Evolutionary conservation across 2,329 filamentous ascomycete genomes (phyloP).

Genomic region (Chrysosporium queenslandicum): DNA sequence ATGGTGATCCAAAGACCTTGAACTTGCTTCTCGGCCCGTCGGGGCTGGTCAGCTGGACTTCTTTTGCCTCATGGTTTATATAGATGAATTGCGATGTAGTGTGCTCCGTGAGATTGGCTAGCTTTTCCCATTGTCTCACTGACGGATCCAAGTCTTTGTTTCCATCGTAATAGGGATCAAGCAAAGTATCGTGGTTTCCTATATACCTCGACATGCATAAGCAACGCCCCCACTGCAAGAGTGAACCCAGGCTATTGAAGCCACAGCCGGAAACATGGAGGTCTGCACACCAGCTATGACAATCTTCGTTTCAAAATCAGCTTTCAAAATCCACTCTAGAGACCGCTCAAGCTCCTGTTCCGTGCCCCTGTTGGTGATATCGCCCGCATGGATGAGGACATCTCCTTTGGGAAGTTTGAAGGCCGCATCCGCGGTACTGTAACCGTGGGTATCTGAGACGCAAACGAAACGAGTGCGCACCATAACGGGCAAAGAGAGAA

Average conservation of each 20-base stretch:
- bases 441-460: slow-evolving; percentile 50
- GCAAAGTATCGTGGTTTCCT: slow-evolving; percentile 51
- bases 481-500: slow-evolving; percentile 16
- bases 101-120: not conserved
- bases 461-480: slow-evolving; percentile 45
- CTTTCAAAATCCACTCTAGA: slow-evolving; percentile 44
- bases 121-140: not conserved
- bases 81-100: slow-evolving; percentile 33
- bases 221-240: not conserved
- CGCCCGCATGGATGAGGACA: slow-evolving; percentile 50
- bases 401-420: slow-evolving; percentile 47
- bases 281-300: slow-evolving; percentile 41
- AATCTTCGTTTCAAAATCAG: slow-evolving; percentile 47
- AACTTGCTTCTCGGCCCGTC: slow-evolving; percentile 42
- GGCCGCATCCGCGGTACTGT: slow-evolving; percentile 39
- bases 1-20: slow-evolving; percentile 51
- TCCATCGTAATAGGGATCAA: too few relatives aligned
- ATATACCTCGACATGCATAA: slow-evolving; percentile 3
- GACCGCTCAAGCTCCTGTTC: slow-evolving; percentile 43
- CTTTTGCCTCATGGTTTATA: slow-evolving; percentile 41
- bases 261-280: not conserved
- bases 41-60: slow-evolving; percentile 36
- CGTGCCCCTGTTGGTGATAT: slow-evolving; percentile 49
- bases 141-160: slow-evolving; percentile 15
- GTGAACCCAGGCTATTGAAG: not conserved